These are phyloP conservation scores for Strombidium stylifer DNA, from an alignment of 73 alveolate species.

Conservation along the genomic window DNA sequence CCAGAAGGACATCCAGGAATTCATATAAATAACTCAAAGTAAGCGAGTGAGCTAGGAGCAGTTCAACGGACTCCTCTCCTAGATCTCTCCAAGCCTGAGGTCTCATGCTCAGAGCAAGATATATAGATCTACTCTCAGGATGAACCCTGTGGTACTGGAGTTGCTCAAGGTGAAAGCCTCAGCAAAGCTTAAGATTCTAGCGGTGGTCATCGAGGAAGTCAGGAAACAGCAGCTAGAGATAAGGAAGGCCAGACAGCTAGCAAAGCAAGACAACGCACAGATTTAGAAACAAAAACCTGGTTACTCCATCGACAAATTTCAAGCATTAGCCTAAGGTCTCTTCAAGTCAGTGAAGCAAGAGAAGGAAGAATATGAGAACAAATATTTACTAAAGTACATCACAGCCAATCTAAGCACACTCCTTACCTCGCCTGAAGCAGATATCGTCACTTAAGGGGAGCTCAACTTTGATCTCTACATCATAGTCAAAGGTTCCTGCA, in stretches of 20 bases:
- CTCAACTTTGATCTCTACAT: slow-evolving; percentile 36
- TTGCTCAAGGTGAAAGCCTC: slow-evolving; percentile 4
- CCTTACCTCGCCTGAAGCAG: slow-evolving; percentile 35
- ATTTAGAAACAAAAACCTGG: not conserved
- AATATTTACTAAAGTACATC: too few species aligned
- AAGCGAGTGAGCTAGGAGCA: slow-evolving; percentile 41
- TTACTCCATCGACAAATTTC: not conserved
- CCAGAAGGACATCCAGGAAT: slow-evolving; percentile 28
- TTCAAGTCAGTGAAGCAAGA: too few species aligned
- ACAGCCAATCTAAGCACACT: slow-evolving; percentile 14
- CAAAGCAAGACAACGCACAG: not conserved
- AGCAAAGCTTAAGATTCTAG: not conserved
- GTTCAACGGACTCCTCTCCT: slow-evolving; percentile 16
- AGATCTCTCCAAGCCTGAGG: slow-evolving; percentile 53
- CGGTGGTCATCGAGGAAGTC: too few species aligned
- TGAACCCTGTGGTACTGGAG: not conserved
- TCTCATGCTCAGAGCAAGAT: slow-evolving; percentile 26
- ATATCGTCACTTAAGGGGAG: slow-evolving; percentile 3
- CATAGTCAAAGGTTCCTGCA: slow-evolving; percentile 52
- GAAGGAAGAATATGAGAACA: too few species aligned
- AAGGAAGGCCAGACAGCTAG: too few species aligned
- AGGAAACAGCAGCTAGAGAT: too few species aligned
- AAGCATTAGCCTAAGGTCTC: too few species aligned
- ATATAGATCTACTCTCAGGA: slow-evolving; percentile 13
- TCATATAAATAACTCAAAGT: slow-evolving; percentile 19